Percentiles rank a stretch among this genome's conserved stretches.
Conservation (phyloP, 352 stramenopile species). For the Pythium sp. region DNA sequence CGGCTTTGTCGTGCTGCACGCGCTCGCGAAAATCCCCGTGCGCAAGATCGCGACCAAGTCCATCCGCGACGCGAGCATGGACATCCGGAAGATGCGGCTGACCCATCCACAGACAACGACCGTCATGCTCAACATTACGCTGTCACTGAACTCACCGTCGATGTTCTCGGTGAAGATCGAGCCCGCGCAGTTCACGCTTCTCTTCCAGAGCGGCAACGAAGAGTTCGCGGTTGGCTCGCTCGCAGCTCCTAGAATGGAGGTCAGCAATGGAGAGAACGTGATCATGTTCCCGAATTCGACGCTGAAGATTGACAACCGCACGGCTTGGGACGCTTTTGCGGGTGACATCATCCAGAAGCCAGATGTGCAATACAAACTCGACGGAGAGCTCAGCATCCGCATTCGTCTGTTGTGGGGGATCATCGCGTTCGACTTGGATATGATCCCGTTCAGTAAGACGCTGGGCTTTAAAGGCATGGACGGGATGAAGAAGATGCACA, state of each 20-base stretch:
- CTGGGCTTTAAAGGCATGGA: constrained; percentile 64
- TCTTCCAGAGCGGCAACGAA: constrained; percentile 23
- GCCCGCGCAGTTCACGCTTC: constrained; percentile 46
- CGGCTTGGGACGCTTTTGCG: constrained; percentile 65
- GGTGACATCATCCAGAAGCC: constrained; percentile 54
- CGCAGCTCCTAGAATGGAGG: constrained; percentile 39
- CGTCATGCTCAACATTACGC: constrained; percentile 47
- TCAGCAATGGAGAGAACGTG: constrained; percentile 48
- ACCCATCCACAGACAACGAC: constrained; percentile 28
- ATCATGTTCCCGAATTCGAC: constrained; percentile 46
- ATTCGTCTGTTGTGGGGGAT: constrained; percentile 52
- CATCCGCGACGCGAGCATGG: constrained; percentile 60
- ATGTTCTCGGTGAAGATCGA: constrained; percentile 47
- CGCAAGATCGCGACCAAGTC: constrained; percentile 47
- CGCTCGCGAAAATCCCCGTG: constrained; percentile 52
- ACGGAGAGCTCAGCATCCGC: constrained; percentile 41
- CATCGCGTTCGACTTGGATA: constrained; percentile 43
- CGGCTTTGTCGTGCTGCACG: constrained; percentile 32
- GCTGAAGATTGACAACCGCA: constrained; percentile 51
- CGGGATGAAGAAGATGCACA: constrained; percentile 61
- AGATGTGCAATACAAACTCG: constrained; percentile 49
- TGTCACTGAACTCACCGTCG: constrained; percentile 52
- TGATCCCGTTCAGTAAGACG: constrained; percentile 47
- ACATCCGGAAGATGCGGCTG: constrained; percentile 57
- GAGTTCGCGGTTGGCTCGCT: constrained; percentile 43